Evolutionary conservation across 2,329 filamentous ascomycete species (phyloP).

Genomic region (Epichloe baconii): DNA sequence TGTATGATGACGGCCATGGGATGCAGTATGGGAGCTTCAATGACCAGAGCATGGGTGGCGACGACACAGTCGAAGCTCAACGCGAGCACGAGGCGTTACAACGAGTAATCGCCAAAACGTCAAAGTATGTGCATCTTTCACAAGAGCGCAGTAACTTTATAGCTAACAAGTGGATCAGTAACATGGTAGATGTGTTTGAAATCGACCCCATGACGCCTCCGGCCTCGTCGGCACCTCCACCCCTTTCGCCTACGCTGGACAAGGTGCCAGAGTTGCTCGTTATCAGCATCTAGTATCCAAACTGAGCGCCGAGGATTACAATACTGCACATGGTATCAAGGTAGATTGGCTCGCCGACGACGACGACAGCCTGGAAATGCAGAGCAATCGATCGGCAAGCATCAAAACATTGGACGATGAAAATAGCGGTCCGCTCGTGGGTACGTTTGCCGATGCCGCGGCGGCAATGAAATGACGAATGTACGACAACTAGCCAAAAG

Average conservation of each 20-base stretch:
- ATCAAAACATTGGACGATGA: constrained; percentile 22
- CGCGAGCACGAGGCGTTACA: constrained; percentile 52
- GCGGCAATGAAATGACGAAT: constrained; percentile 30
- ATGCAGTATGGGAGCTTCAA: constrained; percentile 51
- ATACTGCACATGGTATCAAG: constrained; percentile 27
- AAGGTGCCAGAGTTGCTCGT: constrained; percentile 41
- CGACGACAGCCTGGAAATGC: constrained; percentile 30
- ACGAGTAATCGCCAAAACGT: constrained; percentile 49
- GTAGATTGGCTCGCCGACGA: constrained; percentile 45
- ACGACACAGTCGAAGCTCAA: constrained; percentile 49
- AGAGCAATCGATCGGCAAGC: constrained; percentile 23
- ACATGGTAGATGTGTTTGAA: constrained; percentile 56
- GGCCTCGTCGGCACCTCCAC: constrained; percentile 21
- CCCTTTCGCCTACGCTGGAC: constrained; percentile 36
- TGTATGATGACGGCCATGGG: constrained; percentile 47
- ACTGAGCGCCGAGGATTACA: constrained; percentile 34
- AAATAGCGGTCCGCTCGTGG: constrained; percentile 34
- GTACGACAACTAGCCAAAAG: background rate
- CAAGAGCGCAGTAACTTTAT: background rate
- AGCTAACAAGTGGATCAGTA: constrained; percentile 27
- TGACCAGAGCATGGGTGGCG: constrained; percentile 38
- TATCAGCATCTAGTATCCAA: constrained; percentile 51
- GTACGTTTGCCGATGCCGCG: constrained; percentile 47
- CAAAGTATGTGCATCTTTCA: constrained; percentile 35
- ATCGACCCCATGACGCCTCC: constrained; percentile 38